Evolutionary conservation across 257 asterid genomes (phyloP).

Genomic region (Solanum arcanum): DNA sequence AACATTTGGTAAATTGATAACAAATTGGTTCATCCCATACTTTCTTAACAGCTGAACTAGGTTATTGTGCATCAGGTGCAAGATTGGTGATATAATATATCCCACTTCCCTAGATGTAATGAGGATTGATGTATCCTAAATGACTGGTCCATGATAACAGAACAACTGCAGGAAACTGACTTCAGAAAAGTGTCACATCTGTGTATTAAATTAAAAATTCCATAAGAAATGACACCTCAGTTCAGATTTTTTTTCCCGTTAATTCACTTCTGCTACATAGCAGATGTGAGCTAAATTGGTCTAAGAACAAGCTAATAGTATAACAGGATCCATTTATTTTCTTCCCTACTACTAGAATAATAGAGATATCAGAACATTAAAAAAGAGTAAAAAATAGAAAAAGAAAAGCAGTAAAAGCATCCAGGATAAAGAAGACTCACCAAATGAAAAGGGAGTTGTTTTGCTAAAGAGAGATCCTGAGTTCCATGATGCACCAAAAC

Average conservation of each 20-base stretch:
- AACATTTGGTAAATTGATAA: not conserved
- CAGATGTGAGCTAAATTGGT: not conserved
- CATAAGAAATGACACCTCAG: not conserved
- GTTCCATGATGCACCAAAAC: conserved; percentile 4
- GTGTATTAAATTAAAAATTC: not conserved
- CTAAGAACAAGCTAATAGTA: not conserved
- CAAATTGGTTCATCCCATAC: not conserved
- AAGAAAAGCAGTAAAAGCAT: not conserved
- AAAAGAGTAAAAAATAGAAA: not conserved
- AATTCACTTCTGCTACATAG: not conserved
- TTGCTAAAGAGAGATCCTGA: conserved; percentile 12
- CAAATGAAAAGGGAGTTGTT: conserved; percentile 23
- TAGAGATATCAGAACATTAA: not conserved
- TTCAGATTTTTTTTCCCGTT: not conserved
- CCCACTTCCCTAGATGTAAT: not conserved
- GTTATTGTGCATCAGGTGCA: not conserved
- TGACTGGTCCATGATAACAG: not conserved
- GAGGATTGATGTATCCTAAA: not conserved
- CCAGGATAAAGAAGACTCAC: conserved; percentile 11
- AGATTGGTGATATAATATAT: not conserved
- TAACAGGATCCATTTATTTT: not conserved
- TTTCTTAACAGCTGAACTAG: not conserved
- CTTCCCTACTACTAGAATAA: not conserved
- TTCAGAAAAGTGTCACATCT: not conserved
- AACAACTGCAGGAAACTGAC: not conserved